Evolutionary conservation across 176 grass and related monocot species (phyloP).

Genomic region (Pontederia crassipes): DNA sequence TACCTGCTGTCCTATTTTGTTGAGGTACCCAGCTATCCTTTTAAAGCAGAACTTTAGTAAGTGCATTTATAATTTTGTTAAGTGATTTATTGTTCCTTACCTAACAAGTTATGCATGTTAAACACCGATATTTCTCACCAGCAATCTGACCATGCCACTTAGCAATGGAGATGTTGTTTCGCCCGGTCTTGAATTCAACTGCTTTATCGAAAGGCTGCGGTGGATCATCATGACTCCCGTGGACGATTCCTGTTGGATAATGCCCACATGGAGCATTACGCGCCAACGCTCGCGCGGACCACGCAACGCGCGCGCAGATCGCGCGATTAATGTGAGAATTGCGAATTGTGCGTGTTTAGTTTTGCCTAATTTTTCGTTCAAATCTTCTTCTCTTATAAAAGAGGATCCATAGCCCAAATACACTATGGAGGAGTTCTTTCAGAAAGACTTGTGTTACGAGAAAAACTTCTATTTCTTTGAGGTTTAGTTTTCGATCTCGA

Average conservation of each 20-base stretch:
- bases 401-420: no score
- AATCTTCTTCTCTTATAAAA: no score
- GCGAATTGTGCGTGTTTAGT: no score
- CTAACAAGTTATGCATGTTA: neutral
- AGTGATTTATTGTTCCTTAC: constrained; percentile 1
- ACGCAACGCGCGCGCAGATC: neutral
- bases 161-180: constrained; percentile 76
- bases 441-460: no score
- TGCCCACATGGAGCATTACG: no score
- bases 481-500: no score
- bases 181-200: constrained; percentile 39
- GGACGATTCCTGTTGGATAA: constrained; percentile 44
- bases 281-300: no score
- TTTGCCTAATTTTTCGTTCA: no score
- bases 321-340: no score
- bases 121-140: constrained; percentile 44
- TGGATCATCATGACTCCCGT: constrained; percentile 43
- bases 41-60: constrained; percentile 3
- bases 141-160: constrained; percentile 85
- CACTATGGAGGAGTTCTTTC: no score
- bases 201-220: constrained; percentile 21
- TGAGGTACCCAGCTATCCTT: constrained; percentile 62
- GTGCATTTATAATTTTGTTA: neutral
- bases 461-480: no score
- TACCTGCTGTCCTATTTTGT: constrained; percentile 54